phyloP scores from a whole-genome alignment of 345 rosid genomes.

The Salix koriyanagi region DNA sequence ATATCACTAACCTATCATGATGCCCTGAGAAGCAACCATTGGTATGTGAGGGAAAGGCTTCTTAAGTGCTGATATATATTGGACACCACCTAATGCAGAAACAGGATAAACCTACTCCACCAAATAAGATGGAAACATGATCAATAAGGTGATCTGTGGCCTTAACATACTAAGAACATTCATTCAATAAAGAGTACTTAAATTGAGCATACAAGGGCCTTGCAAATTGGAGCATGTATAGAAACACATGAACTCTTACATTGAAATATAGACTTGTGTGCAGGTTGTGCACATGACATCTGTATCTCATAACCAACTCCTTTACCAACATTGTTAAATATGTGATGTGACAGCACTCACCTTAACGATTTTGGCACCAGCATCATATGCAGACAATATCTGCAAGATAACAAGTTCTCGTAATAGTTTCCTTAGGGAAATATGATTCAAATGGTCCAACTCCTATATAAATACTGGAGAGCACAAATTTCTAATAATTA shows the following conservation, averaged over 20 bases:
- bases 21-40: constrained; percentile 63
- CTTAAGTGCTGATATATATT: constrained; percentile 45
- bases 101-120: constrained; percentile 52
- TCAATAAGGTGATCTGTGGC: not conserved
- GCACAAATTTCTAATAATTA: not conserved
- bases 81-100: constrained; percentile 49
- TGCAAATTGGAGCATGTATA: not conserved
- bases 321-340: not conserved
- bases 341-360: constrained; percentile 20
- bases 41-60: constrained; percentile 57
- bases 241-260: not conserved
- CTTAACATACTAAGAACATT: not conserved
- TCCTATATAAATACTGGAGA: not conserved
- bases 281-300: not conserved
- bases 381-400: constrained; percentile 48
- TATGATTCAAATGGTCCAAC: not conserved
- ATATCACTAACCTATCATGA: constrained; percentile 39
- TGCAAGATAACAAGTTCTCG: constrained; percentile 18
- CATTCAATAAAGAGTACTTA: not conserved
- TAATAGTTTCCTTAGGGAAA: not conserved
- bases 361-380: constrained; percentile 58
- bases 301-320: not conserved
- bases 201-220: not conserved
- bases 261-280: not conserved
- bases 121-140: constrained; percentile 9